Evolutionary conservation across 192 early-diverging fungal species (phyloP), one percentile per base, ranked within the genome.

Genomic region (Rhizophlyctis rosea): DNA sequence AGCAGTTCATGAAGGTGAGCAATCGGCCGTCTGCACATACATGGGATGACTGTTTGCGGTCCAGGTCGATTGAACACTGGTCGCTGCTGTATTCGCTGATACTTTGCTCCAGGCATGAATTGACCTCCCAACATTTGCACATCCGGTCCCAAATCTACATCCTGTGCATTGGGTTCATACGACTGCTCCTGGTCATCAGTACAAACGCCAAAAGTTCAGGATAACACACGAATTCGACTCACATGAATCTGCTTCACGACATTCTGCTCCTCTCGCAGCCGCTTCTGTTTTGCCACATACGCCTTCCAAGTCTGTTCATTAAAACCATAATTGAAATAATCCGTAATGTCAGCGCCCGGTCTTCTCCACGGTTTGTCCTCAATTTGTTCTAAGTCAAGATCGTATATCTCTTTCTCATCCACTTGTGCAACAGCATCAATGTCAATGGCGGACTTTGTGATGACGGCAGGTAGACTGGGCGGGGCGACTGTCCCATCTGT

Each of bases 251-350:
- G 76, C 74, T 83, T 83, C 67, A 76, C 74, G 58, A 73, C 50
- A 47, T 73, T 18, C 47, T 76, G 76, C 50, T 94, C 87, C 13
- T 91, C 87, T 16, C 95, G 82, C 55, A 94, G 61, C 65, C 85
- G 80, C 71, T 90, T 92, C 78, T 99, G 95, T 76, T 94, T 95
- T n/a, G 81, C 75, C 64, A 88, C 91, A 74, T 98, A 99, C 7
- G 87, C 79, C 65, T 90, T 85, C 97, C 97, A 99, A 25, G 88
- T 90, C n/a, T 79, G 72, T 72, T 99, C 95, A 71, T 90, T 95
- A 68, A 99, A 97, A 1, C 97, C 97, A 80, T 92, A 99, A 80
- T 99, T 99, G 77, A 99, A 99, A 76, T 96, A 99, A 70, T 99
- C 97, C 1, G 95, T 96, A 34, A 97, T 84, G 65, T 99, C 97